These are phyloP conservation scores for Colletotrichum magnum DNA, from an alignment of 2,329 filamentous ascomycete species.

Conservation along the genomic window DNA sequence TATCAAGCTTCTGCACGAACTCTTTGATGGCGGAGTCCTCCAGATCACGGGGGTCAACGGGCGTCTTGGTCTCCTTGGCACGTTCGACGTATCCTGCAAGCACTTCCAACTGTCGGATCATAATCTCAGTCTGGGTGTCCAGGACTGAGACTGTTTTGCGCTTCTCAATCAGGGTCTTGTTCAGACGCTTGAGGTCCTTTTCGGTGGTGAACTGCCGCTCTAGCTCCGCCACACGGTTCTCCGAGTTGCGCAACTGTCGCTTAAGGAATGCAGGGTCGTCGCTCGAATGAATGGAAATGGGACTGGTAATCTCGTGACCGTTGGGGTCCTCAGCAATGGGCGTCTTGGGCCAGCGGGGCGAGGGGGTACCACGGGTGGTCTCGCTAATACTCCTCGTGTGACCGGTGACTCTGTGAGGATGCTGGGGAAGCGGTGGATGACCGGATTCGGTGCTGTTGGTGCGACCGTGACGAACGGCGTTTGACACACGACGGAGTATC, in stretches of 20 bases:
- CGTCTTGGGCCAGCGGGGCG: constrained; percentile 79
- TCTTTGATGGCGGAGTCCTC: constrained; percentile 94
- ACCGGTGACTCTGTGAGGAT: constrained; percentile 48
- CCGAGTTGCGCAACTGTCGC: constrained; percentile 83
- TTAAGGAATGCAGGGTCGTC: constrained; percentile 79
- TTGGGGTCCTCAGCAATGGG: constrained; percentile 68
- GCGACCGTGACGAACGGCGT: constrained; percentile 92
- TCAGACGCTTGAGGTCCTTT: constrained; percentile 80
- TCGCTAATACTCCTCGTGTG: constrained; percentile 77
- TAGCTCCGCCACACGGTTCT: constrained; percentile 88
- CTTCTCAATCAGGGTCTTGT: constrained; percentile 91
- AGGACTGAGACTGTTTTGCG: constrained; percentile 94
- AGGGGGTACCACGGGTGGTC: constrained; percentile 74
- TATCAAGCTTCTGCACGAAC: constrained; percentile 81
- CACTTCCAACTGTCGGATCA: constrained; percentile 91
- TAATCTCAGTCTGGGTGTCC: constrained; percentile 95
- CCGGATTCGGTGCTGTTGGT: constrained; percentile 82
- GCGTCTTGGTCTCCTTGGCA: constrained; percentile 85
- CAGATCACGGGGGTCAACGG: constrained; percentile 84
- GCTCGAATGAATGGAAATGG: constrained; percentile 72
- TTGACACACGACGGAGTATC: constrained; percentile 89
- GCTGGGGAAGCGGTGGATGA: constrained; percentile 46
- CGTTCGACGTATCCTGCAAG: constrained; percentile 89
- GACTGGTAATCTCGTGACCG: constrained; percentile 77
- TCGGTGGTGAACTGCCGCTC: constrained; percentile 81